Evolutionary conservation across 176 grass and related monocot species (phyloP).

Genomic region (Hyparrhenia diplandra): DNA sequence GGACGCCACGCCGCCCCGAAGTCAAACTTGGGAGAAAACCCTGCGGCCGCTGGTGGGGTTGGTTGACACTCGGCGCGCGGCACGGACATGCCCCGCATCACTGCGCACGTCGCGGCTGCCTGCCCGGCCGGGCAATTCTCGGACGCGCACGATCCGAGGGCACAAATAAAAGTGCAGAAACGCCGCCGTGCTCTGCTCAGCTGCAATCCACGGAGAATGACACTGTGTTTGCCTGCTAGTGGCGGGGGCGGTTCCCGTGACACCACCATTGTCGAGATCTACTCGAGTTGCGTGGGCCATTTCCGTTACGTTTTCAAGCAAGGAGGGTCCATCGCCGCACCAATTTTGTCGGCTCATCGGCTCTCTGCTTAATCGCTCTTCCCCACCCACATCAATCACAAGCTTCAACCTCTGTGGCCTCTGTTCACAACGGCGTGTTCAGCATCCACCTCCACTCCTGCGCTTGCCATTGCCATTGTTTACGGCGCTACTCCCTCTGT

Average conservation of each 20-base stretch:
- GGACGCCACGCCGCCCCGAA: no score
- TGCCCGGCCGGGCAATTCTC: no score
- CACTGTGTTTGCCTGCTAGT: neutral
- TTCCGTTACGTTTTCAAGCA: neutral
- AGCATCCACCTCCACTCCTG: no score
- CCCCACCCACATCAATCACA: neutral
- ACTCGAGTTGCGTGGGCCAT: neutral
- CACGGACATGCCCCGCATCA: neutral
- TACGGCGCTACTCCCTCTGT: no score
- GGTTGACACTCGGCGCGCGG: neutral
- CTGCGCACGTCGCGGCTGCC: constrained; percentile 3
- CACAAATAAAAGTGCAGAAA: neutral
- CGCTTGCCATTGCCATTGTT: neutral
- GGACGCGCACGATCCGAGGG: neutral
- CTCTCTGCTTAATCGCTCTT: neutral
- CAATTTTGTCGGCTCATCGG: neutral
- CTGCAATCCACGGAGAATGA: neutral
- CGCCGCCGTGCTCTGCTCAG: neutral
- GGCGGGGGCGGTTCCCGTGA: neutral
- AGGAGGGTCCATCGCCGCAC: neutral
- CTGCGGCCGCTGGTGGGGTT: neutral
- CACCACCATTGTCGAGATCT: neutral
- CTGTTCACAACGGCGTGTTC: neutral
- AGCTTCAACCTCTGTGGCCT: neutral
- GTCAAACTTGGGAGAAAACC: no score